A percentile compares a stretch with the other conserved stretches of the same genome.
These are phyloP conservation scores for Citrus medica DNA, from an alignment of 345 rosid genomes.

Conservation along the genomic window DNA sequence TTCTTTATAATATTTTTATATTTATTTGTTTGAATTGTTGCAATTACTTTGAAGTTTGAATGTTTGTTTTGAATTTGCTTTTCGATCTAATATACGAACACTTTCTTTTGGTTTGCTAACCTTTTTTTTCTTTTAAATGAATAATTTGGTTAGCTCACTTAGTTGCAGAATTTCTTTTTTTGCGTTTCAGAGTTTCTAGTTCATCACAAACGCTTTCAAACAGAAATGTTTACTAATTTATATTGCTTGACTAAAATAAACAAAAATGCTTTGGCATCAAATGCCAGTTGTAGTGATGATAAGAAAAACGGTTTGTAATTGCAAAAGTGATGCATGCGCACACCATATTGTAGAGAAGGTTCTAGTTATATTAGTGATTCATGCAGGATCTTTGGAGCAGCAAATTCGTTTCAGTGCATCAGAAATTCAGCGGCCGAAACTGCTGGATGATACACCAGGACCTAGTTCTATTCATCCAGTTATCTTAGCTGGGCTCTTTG, in stretches of 20 bases:
- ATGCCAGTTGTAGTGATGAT: not conserved
- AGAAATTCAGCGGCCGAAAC: slow-evolving; percentile 14
- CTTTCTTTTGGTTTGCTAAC: not conserved
- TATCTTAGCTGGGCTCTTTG: slow-evolving; percentile 48
- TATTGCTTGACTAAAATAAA: not conserved
- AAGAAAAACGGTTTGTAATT: not conserved
- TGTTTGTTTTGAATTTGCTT: not conserved
- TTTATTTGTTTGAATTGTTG: not conserved
- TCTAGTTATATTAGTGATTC: not conserved
- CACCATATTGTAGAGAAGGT: not conserved
- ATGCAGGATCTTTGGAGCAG: slow-evolving; percentile 30
- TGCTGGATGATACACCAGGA: slow-evolving; percentile 10
- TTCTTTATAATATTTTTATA: not conserved
- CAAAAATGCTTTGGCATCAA: not conserved
- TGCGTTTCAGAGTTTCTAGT: not conserved
- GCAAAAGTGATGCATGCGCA: not conserved
- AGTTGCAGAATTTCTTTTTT: not conserved
- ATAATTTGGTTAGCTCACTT: not conserved
- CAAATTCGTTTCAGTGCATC: slow-evolving; percentile 16
- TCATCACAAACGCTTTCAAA: not conserved
- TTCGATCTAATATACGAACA: not conserved
- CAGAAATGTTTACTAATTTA: not conserved
- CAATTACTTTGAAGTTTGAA: not conserved
- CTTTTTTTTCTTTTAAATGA: too few species aligned
- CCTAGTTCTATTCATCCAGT: slow-evolving; percentile 34